Percentiles rank a stretch among this genome's conserved stretches.
Evolutionary conservation across 164 flowering plant species (phyloP).

Genomic region (Stephania japonica): DNA sequence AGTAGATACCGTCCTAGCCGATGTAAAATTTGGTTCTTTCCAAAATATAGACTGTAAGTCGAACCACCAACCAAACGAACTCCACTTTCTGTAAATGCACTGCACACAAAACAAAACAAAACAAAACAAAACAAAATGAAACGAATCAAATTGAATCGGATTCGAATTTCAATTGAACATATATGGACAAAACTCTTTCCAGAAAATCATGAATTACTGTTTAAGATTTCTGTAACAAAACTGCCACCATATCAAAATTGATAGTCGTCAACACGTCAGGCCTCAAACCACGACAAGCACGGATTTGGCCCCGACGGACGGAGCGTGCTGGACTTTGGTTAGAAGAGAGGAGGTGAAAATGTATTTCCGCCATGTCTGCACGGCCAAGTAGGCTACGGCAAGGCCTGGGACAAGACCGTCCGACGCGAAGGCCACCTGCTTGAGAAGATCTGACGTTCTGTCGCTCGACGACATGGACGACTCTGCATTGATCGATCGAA

Average conservation of each 20-base stretch:
- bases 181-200: neutral
- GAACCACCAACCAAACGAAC: conserved; percentile 55
- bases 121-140: no score
- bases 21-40: conserved; percentile 41
- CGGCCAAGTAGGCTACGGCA: no score
- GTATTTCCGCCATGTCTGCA: no score
- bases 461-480: no score
- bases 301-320: no score
- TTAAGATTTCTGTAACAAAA: conserved; percentile 50
- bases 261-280: conserved; percentile 37
- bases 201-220: conserved; percentile 28
- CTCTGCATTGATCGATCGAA: no score
- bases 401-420: no score
- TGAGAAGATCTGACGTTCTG: no score
- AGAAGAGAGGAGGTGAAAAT: no score
- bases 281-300: conserved; percentile 45
- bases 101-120: conserved; percentile 23
- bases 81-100: conserved; percentile 79
- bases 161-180: neutral
- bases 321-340: no score
- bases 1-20: conserved; percentile 44
- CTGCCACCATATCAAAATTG: conserved; percentile 60
- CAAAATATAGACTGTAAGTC: conserved; percentile 39
- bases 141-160: conserved; percentile 7
- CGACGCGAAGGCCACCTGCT: no score